Percentiles rank a stretch among this genome's conserved stretches.
Evolutionary conservation across 2,329 filamentous ascomycete genomes (phyloP).

Genomic region (Orbilia ellipsospora): DNA sequence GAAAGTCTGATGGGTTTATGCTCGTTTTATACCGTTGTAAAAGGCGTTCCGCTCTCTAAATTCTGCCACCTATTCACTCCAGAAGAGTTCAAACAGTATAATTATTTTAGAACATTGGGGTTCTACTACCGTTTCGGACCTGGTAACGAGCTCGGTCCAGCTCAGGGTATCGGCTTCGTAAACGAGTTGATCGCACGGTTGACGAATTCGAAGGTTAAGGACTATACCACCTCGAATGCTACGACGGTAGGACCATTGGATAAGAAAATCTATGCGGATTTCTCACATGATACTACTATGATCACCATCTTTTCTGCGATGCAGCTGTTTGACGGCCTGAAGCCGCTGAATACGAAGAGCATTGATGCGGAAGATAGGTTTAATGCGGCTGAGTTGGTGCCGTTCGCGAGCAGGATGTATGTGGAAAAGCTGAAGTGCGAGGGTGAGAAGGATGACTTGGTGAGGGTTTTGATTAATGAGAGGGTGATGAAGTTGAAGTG

Average conservation of each 20-base stretch:
- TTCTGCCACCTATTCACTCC: constrained; percentile 82
- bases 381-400: constrained; percentile 80
- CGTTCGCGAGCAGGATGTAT: constrained; percentile 85
- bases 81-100: constrained; percentile 80
- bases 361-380: constrained; percentile 71
- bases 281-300: constrained; percentile 92
- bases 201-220: constrained; percentile 74
- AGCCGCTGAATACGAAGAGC: constrained; percentile 67
- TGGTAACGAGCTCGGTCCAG: constrained; percentile 81
- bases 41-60: constrained; percentile 69
- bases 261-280: constrained; percentile 80
- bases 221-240: constrained; percentile 79
- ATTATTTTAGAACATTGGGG: constrained; percentile 80
- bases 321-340: constrained; percentile 78
- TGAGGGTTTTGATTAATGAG: constrained; percentile 85
- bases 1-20: constrained; percentile 88
- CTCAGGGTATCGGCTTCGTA: constrained; percentile 85
- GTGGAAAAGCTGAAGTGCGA: constrained; percentile 85
- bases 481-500: constrained; percentile 80
- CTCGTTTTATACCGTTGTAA: constrained; percentile 82
- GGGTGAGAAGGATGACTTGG: constrained; percentile 71
- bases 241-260: constrained; percentile 80
- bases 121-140: constrained; percentile 86
- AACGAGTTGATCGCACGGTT: constrained; percentile 88
- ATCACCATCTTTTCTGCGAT: constrained; percentile 78